Evolutionary conservation across 2,329 filamentous ascomycete genomes (phyloP), one percentile per base, ranked within the genome.

Genomic region (Aciculosporium take): DNA sequence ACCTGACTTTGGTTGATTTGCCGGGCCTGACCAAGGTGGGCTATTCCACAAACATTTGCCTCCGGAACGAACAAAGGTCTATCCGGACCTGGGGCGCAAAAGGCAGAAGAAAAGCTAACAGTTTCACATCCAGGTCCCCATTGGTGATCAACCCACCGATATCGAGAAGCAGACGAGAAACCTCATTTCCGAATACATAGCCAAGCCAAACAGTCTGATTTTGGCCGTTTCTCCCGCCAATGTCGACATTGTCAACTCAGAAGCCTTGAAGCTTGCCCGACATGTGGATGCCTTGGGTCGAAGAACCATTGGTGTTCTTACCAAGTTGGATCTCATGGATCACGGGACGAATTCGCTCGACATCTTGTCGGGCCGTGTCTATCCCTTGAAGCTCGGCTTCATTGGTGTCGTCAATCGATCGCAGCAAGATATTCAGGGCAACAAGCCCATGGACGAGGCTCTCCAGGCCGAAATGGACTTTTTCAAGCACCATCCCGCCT

Each of bases 91-190:
- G 27, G 43, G 12, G 3, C 18, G 12, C 7, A 31, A 13, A 34
- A 12, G 8, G 32, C 15, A 37, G 30, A 15, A n/a, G 24, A 28
- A 30, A 13, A 3, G 35, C 41, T 43, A 32, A 40, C 13, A 20
- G 12, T 28, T n/a, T 15, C 12, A 23, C 3, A 39, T 38, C 33
- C 41, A 85, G 80, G 88, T 95, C 45, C 91, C 91, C 24, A 96
- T 98, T 60, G 91, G 91, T 50, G 91, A 98, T 60, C 91, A 98
- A 60, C 91, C 91, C 7, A 80, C 84, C 54, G 91, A 98, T 57
- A 98, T 98, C 56, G 91, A 98, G 70, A 96, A 95, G 64, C 91
- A 98, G 66, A 98, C 91, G 25, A 78, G 89, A 49, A 94, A 86
- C 51, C 75, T 98, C 53, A 96, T 98, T 54, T 84, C 88, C 42